These are phyloP conservation scores for Trichoderma aggressivum DNA, from an alignment of 2,329 filamentous ascomycete genomes.

Conservation along the genomic window DNA sequence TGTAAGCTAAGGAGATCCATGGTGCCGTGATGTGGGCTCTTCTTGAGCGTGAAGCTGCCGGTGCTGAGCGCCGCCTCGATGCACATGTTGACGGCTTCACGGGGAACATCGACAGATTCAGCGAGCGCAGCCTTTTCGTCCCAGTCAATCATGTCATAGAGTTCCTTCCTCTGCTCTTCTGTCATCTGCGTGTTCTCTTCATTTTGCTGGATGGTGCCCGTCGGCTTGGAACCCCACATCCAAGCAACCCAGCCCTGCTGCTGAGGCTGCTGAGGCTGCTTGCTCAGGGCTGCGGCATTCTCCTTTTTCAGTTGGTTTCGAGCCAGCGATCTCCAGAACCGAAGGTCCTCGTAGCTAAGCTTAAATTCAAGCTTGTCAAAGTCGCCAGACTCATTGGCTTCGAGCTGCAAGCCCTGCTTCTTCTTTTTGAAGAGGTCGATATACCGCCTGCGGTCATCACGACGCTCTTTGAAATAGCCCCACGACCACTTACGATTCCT, in stretches of 20 bases:
- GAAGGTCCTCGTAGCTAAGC: constrained; percentile 86
- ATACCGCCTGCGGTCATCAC: constrained; percentile 84
- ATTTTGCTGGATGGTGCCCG: constrained; percentile 54
- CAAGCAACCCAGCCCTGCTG: constrained; percentile 88
- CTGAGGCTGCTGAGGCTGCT: constrained; percentile 50
- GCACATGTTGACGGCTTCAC: constrained; percentile 89
- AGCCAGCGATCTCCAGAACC: constrained; percentile 94
- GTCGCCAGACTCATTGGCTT: constrained; percentile 66
- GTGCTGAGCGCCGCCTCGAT: constrained; percentile 90
- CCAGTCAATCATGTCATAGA: constrained; percentile 98
- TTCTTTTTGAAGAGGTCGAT: constrained; percentile 96
- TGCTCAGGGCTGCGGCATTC: constrained; percentile 81
- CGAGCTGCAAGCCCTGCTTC: constrained; percentile 70
- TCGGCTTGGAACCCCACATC: constrained; percentile 80
- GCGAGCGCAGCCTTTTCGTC: constrained; percentile 90
- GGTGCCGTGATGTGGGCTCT: constrained; percentile 57
- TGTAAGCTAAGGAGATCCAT: constrained; percentile 85
- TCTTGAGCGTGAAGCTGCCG: constrained; percentile 90
- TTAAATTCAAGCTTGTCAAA: constrained; percentile 79
- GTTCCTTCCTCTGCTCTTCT: constrained; percentile 90
- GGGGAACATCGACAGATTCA: constrained; percentile 82
- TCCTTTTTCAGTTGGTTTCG: constrained; percentile 95
- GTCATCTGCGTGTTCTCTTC: constrained; percentile 82
- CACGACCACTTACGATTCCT: constrained; percentile 91
- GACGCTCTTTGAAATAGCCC: constrained; percentile 89